Evolutionary conservation across 345 rosid species (phyloP).

Genomic region (Syzygium aromaticum): DNA sequence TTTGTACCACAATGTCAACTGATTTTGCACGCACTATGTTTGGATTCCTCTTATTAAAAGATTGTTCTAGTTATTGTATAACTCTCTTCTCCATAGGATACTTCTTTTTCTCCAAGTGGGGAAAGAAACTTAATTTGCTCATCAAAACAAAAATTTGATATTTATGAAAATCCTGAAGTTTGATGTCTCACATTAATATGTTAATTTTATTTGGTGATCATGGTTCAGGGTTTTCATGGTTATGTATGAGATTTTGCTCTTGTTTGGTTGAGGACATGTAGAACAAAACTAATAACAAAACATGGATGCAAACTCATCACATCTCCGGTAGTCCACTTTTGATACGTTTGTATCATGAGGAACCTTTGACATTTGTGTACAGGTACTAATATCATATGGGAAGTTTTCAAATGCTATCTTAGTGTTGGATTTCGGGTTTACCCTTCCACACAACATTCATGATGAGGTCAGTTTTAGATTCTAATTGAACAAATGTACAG

Average conservation of each 20-base stretch:
- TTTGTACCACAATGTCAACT: not conserved
- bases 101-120: not conserved
- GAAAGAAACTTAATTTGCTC: not conserved
- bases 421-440: slow-evolving; percentile 76
- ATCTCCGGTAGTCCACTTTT: not conserved
- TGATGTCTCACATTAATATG: not conserved
- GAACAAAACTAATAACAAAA: not conserved
- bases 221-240: not conserved
- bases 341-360: not conserved
- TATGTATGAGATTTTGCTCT: not conserved
- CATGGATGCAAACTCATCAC: not conserved
- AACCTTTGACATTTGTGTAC: not conserved
- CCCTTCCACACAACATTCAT: slow-evolving; percentile 51
- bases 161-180: not conserved
- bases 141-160: not conserved
- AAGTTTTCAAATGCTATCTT: slow-evolving; percentile 66
- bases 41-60: not conserved
- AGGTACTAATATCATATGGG: slow-evolving; percentile 73
- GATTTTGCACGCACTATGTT: not conserved
- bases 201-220: not conserved
- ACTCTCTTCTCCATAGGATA: not conserved
- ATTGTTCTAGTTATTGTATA: not conserved
- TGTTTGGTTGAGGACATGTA: not conserved
- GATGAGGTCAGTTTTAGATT: slow-evolving; percentile 52
- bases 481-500: not conserved